Conservation (phyloP, 768 basidiomycete species). For the Leccinum barrowsii region DNA sequence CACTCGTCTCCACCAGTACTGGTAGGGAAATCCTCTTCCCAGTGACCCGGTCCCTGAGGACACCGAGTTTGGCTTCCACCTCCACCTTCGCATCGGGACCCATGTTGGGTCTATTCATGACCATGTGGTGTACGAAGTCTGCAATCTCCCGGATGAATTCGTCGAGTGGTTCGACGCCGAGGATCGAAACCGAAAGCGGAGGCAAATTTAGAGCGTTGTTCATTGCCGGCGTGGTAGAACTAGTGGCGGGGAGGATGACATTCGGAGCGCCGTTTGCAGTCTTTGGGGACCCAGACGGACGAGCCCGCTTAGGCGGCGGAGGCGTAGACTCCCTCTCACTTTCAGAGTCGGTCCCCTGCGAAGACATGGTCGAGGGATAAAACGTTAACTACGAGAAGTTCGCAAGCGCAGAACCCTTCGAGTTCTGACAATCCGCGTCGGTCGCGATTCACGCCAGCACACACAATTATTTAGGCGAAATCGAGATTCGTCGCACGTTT, state of each 20-base stretch:
- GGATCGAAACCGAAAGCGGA: conserved; percentile 73
- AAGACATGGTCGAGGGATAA: conserved; percentile 23
- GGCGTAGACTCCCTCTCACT: conserved; percentile 25
- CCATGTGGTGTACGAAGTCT: conserved; percentile 79
- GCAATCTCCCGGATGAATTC: conserved; percentile 92
- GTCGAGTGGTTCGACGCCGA: conserved; percentile 87
- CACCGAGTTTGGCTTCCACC: conserved; percentile 88
- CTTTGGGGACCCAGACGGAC: conserved; percentile 32
- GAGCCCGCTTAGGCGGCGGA: conserved; percentile 37
- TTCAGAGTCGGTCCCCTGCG: conserved; percentile 27
- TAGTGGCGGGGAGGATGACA: conserved; percentile 13
- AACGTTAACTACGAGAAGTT: not conserved
- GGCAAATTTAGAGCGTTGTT: conserved; percentile 38
- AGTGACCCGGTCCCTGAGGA: conserved; percentile 55
- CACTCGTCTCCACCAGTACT: conserved; percentile 81
- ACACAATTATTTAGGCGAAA: not conserved
- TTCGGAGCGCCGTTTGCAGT: conserved; percentile 20
- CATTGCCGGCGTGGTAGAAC: conserved; percentile 21
- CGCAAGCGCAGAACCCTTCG: not conserved
- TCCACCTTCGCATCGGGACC: conserved; percentile 57
- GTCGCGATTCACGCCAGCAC: not conserved
- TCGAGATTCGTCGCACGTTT: not conserved
- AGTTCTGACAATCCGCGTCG: not conserved
- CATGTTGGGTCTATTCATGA: conserved; percentile 52
- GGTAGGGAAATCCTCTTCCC: conserved; percentile 65